Conservation (phyloP, 2,329 filamentous ascomycete species). For the Fusarium sambucinum region DNA sequence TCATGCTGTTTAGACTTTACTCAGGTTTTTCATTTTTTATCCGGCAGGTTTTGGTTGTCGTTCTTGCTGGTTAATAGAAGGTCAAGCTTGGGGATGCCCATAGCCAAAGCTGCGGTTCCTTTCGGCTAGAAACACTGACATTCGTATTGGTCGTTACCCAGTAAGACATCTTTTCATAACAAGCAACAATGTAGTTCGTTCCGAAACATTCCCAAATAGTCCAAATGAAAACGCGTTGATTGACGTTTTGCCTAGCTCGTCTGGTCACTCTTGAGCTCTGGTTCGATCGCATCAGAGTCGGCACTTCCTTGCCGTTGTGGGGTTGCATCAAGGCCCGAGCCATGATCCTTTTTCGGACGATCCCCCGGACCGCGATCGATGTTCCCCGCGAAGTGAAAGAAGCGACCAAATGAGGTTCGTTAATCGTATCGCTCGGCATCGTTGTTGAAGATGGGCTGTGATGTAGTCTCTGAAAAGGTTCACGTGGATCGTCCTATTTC, state of each 20-base stretch:
- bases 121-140: neutral
- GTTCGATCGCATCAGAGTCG: slow-evolving; percentile 28
- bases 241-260: neutral
- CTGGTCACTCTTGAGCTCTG: neutral
- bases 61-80: too few relatives aligned
- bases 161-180: neutral
- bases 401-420: slow-evolving; percentile 14
- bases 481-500: neutral
- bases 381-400: slow-evolving; percentile 14
- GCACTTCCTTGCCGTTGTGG: slow-evolving; percentile 16
- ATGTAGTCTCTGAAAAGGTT: too few relatives aligned
- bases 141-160: neutral
- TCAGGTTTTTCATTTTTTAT: too few relatives aligned
- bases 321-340: slow-evolving; percentile 12
- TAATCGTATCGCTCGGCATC: neutral
- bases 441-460: too few relatives aligned
- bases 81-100: too few relatives aligned
- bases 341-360: slow-evolving; percentile 1
- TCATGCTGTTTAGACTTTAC: too few relatives aligned
- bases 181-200: neutral
- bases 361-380: slow-evolving; percentile 17
- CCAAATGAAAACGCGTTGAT: neutral
- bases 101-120: too few relatives aligned
- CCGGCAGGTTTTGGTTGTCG: too few relatives aligned
- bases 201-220: neutral